Base-by-base conservation (phyloP, 768 basidiomycete genomes). In the Suillus luteus region DNA sequence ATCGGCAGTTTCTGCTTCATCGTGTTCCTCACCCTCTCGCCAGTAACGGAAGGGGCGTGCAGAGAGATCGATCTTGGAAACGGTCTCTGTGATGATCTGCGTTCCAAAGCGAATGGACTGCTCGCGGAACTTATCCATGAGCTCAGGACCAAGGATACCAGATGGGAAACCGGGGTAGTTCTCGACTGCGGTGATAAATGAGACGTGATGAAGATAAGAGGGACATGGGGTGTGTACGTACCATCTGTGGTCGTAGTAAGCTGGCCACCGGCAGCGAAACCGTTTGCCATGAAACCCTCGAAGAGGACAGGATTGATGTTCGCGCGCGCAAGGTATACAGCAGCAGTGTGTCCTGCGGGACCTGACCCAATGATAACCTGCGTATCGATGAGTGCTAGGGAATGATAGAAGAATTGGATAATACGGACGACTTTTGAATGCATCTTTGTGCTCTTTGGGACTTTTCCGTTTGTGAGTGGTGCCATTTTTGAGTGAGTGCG, bases 121-220 rank as follows among this genome's bases (percentile, higher is more conserved):
- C 65, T 92, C 93, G 65, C 96, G 92, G 84, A 99, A 99, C 73
- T 97, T 97, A 77, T 98, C 95, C 96, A 99, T 99, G 76, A 99
- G 87, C 73, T 98, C 96, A 10, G 94, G 90, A 43, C 97, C 97
- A 68, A 94, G 83, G 52, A 99, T 94, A 35, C 97, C 97, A 17
- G 86, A 81, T 1, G 96, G 96, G 81, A 99, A 99, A 44, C 96
- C 96, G 37, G 96, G 96, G 77, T 95, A 98, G 81, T 96, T 96
- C 78, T 96, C 95, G 62, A 96, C 93, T 91, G 66, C 1, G 64
- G 61, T 62, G 68, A 35, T 31, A 57, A 10, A 41, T n/a, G 10
- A 41, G n/a, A 31, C 51, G 31, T n/a, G 35, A 3, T 59, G 57
- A 33, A 49, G 33, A 60, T 31, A 52, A 15, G 19, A 62, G 38